Evolutionary conservation across 1,284 basidiomycete genomes (phyloP).

Genomic region (Apiotrichum montevideense): DNA sequence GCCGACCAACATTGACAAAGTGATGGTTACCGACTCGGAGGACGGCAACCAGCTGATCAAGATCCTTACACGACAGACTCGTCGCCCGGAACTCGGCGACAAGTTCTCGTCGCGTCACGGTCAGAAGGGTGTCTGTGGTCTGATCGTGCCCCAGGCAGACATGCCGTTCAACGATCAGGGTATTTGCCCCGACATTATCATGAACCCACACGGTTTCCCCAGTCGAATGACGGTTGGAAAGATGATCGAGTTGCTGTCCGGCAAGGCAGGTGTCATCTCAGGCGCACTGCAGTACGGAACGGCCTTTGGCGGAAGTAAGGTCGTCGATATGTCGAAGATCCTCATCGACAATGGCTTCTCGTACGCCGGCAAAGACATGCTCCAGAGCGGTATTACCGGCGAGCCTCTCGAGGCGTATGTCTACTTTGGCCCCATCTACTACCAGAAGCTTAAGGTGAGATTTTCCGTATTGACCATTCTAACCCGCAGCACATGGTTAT

Average conservation of each 20-base stretch:
- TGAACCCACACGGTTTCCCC: slow-evolving; percentile 99
- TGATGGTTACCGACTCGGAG: slow-evolving; percentile 88
- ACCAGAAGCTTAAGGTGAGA: slow-evolving; percentile 57
- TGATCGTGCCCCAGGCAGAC: slow-evolving; percentile 98
- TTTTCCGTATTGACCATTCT: neutral
- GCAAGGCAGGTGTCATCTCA: slow-evolving; percentile 58
- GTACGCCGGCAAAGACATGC: slow-evolving; percentile 96
- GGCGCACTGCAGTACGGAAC: slow-evolving; percentile 54
- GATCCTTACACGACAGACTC: slow-evolving; percentile 94
- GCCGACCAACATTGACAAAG: slow-evolving; percentile 92
- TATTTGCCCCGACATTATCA: slow-evolving; percentile 94
- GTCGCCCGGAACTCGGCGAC: slow-evolving; percentile 93
- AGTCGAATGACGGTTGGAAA: slow-evolving; percentile 99
- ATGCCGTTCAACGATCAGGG: slow-evolving; percentile 99
- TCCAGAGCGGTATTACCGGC: slow-evolving; percentile 96
- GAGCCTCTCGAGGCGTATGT: slow-evolving; percentile 94
- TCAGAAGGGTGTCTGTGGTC: slow-evolving; percentile 96
- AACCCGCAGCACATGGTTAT: slow-evolving; percentile 83
- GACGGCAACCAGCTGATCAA: slow-evolving; percentile 98
- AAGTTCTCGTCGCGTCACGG: slow-evolving; percentile 98
- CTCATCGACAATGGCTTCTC: slow-evolving; percentile 93
- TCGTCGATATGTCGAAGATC: slow-evolving; percentile 97
- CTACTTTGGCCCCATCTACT: slow-evolving; percentile 98
- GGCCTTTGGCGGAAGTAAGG: slow-evolving; percentile 96
- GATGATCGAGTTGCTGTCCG: slow-evolving; percentile 98